These are phyloP conservation scores for Podaxis sp. DNA, from an alignment of 768 basidiomycete genomes.

Conservation along the genomic window DNA sequence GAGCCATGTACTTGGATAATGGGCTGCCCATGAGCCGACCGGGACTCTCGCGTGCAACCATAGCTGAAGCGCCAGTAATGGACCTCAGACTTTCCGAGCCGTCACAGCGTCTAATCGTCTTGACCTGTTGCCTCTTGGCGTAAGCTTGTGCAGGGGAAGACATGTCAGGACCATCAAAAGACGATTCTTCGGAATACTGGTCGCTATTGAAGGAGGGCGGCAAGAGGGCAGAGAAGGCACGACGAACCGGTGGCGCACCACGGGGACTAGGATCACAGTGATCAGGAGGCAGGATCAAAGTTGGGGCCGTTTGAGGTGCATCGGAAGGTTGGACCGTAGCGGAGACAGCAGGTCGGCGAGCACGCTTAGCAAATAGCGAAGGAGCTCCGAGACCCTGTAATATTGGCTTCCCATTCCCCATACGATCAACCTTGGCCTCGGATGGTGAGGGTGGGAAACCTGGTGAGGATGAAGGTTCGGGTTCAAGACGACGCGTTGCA, in stretches of 20 bases:
- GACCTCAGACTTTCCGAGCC: conserved; percentile 82
- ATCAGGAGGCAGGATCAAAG: conserved; percentile 29
- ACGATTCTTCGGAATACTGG: conserved; percentile 49
- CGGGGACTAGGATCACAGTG: conserved; percentile 31
- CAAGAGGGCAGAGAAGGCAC: conserved; percentile 77
- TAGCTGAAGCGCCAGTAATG: conserved; percentile 63
- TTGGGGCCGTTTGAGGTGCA: conserved; percentile 40
- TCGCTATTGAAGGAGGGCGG: conserved; percentile 51
- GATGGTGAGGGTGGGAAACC: conserved; percentile 51
- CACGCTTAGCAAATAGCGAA: conserved; percentile 53
- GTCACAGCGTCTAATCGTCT: conserved; percentile 76
- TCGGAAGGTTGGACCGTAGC: conserved; percentile 54
- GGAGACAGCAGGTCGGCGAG: conserved; percentile 67
- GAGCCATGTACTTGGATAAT: conserved; percentile 51
- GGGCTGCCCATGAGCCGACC: conserved; percentile 29
- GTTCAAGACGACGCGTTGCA: conserved; percentile 33
- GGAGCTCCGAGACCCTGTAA: conserved; percentile 55
- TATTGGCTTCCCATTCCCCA: conserved; percentile 52
- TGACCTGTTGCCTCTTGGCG: conserved; percentile 72
- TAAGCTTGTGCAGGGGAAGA: conserved; percentile 84
- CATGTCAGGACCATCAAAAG: conserved; percentile 69
- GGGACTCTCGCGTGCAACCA: conserved; percentile 49
- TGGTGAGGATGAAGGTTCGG: conserved; percentile 48
- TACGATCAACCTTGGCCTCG: conserved; percentile 45
- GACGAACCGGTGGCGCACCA: conserved; percentile 53